These are phyloP conservation scores for Heliamphora pulchella DNA, from an alignment of 179 eudicot species.

Conservation along the genomic window DNA sequence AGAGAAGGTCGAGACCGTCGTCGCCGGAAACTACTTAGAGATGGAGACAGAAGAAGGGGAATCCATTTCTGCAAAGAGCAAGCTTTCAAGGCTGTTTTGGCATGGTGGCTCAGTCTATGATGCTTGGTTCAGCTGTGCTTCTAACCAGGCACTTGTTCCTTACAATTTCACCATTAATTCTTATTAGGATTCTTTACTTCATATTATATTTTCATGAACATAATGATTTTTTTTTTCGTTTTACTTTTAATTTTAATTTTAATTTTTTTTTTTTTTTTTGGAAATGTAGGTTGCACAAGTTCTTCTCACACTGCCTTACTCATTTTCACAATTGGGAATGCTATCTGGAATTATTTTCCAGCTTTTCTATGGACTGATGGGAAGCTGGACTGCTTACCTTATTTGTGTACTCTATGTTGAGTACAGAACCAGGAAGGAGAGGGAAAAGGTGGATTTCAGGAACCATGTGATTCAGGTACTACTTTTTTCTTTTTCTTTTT, in stretches of 20 bases:
- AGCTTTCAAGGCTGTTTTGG: conserved; percentile 63
- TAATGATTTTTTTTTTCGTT: background rate
- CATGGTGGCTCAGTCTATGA: conserved; percentile 95
- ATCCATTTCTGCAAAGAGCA: conserved; percentile 33
- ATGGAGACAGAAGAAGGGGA: conserved; percentile 62
- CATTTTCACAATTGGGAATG: conserved; percentile 96
- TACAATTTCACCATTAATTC: background rate
- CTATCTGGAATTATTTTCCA: conserved; percentile 73
- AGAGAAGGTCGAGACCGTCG: conserved; percentile 79
- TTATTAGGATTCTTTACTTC: background rate
- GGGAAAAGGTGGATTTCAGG: conserved; percentile 80
- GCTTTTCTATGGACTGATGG: conserved; percentile 76
- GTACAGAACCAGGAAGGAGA: conserved; percentile 86
- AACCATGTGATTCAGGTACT: conserved; percentile 93
- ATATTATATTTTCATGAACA: background rate
- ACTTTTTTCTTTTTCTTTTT: background rate
- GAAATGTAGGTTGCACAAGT: conserved; percentile 80
- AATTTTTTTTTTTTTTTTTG: background rate
- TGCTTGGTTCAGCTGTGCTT: conserved; percentile 97
- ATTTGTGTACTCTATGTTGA: conserved; percentile 89
- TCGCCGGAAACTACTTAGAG: conserved; percentile 71
- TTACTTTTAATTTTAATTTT: background rate
- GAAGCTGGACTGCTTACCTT: conserved; percentile 97
- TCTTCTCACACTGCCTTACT: conserved; percentile 79
- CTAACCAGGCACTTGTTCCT: conserved; percentile 51